phyloP scores from a whole-genome alignment of 2,329 filamentous ascomycete species.

The Colletotrichum sp. region DNA sequence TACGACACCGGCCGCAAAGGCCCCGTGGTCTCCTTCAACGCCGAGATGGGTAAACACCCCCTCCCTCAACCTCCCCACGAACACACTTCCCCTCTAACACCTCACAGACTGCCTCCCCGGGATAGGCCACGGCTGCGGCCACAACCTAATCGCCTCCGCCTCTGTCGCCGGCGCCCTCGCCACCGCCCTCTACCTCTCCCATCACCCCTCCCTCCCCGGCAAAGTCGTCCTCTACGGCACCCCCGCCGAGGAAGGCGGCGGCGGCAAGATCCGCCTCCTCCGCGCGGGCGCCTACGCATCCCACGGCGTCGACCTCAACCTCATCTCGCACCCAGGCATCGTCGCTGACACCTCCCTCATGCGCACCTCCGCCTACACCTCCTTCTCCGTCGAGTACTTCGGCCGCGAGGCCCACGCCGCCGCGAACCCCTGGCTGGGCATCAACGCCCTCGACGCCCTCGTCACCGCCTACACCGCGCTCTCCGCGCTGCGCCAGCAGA shows the following conservation, averaged over 20 bases:
- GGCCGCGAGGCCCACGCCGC: constrained; percentile 63
- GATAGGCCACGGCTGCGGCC: constrained; percentile 59
- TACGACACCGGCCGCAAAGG: constrained; percentile 51
- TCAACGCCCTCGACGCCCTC: constrained; percentile 64
- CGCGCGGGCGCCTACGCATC: constrained; percentile 39
- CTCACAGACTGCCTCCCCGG: constrained; percentile 56
- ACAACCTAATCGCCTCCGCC: constrained; percentile 58
- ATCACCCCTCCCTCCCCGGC: constrained; percentile 43
- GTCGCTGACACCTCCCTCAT: constrained; percentile 51
- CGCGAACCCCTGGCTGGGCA: constrained; percentile 61
- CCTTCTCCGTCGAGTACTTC: constrained; percentile 55
- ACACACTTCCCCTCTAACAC: no score
- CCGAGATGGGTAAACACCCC: no score
- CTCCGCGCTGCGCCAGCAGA: constrained; percentile 60
- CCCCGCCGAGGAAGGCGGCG: constrained; percentile 56
- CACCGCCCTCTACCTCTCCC: constrained; percentile 43
- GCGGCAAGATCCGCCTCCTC: constrained; percentile 28
- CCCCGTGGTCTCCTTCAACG: constrained; percentile 51
- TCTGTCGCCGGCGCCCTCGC: constrained; percentile 53
- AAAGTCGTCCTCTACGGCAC: constrained; percentile 55
- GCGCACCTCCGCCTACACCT: constrained; percentile 55
- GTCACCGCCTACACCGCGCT: constrained; percentile 54
- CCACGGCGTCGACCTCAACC: constrained; percentile 50
- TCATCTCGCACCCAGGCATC: constrained; percentile 54
- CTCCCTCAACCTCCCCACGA: no score